These are phyloP conservation scores for Floccularia luteovirens DNA, from an alignment of 768 basidiomycete genomes.

Conservation along the genomic window DNA sequence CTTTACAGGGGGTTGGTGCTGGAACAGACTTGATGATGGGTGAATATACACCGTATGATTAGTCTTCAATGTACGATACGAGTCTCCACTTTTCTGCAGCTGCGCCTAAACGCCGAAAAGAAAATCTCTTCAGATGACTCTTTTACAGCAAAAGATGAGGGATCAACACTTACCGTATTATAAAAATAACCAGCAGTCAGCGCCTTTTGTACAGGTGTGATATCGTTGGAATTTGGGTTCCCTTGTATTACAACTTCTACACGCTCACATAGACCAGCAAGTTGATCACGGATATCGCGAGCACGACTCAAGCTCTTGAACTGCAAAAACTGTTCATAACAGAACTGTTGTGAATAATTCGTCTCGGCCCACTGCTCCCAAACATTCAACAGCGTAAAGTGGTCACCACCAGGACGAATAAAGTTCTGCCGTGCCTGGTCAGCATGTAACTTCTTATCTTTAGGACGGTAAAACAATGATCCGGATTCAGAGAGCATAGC, in stretches of 20 bases:
- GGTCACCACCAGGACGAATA: conserved; percentile 91
- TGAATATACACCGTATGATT: conserved; percentile 96
- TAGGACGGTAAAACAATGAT: conserved; percentile 93
- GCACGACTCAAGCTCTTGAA: conserved; percentile 93
- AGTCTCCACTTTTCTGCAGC: conserved; percentile 93
- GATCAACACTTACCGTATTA: conserved; percentile 57
- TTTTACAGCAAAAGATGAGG: neutral
- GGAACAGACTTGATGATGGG: conserved; percentile 92
- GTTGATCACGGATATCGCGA: conserved; percentile 92
- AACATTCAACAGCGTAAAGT: conserved; percentile 95
- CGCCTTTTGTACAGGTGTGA: conserved; percentile 91
- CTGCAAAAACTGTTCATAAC: conserved; percentile 92
- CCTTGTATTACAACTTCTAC: conserved; percentile 87
- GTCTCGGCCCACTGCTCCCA: conserved; percentile 99
- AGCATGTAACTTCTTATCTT: conserved; percentile 96
- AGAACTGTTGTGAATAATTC: conserved; percentile 94
- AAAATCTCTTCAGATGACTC: neutral
- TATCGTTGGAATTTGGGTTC: conserved; percentile 90
- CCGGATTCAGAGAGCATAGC: conserved; percentile 95
- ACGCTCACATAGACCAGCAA: conserved; percentile 92
- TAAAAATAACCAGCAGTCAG: conserved; percentile 95
- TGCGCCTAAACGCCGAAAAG: conserved; percentile 49
- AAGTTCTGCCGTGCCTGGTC: conserved; percentile 98
- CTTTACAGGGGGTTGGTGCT: conserved; percentile 89
- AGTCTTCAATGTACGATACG: conserved; percentile 94